Evolutionary conservation across 169 alveolate genomes (phyloP), one percentile per base, ranked within the genome.

Genomic region (Eimeria praecox): DNA sequence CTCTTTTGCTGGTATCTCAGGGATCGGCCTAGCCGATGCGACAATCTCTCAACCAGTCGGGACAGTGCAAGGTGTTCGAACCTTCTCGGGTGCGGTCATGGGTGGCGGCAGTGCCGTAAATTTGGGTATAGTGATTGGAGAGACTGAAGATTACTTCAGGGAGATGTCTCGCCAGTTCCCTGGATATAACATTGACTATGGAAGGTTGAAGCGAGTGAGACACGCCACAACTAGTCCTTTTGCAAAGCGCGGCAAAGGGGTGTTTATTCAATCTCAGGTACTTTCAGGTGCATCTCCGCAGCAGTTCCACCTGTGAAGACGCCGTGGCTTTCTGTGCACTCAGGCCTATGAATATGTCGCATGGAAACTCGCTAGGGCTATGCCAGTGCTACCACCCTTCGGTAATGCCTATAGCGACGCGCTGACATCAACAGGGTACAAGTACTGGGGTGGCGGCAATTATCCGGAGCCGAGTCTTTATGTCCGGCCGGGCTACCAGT

Each of bases 61-160:
- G 16, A 97, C 98, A 27, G 59, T 90, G 56, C 95, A 97, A 33
- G 98, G 98, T 35, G 96, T 96, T 4, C 87, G 97, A 40, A 95
- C 98, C 52, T 97, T 97, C 73, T 52, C 88, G 2, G 98, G 97
- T 18, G 85, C 94, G 18, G 97, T 96, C 9, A 62, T 97, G 77
- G 97, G 97, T 10, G 98, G 98, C 38, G 98, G 98, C 78, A 96
- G 98, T 33, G 94, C 97, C 0, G 91, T 97, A n/a, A 97, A 97
- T 71, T 95, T 96, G 95, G 98, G 97, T 16, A 96, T 97, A 56
- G 91, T 85, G n/a, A 97, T 97, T 75, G 97, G 95, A 20, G 98
- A 96, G 64, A 89, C 83, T 22, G 96, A 96, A 0, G 96, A 96
- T 5, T 96, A 62, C 93, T 96, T 96, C 78, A 54, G 73, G 40